Base-by-base conservation (phyloP, 2,329 filamentous ascomycete genomes). In the Fusarium dlaminii region DNA sequence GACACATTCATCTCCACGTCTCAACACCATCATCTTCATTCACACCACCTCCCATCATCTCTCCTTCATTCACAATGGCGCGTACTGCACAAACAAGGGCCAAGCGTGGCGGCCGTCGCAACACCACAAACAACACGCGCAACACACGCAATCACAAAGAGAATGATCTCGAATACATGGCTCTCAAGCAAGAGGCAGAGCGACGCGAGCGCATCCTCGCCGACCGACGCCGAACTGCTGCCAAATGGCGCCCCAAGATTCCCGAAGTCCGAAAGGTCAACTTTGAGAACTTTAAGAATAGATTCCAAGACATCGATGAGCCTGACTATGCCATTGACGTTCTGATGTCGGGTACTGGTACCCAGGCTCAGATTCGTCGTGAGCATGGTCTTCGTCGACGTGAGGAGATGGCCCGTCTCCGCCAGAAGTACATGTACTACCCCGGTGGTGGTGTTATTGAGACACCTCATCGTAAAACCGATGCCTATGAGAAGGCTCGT, bases 271-370 rank as follows among this genome's bases (percentile, higher is more conserved):
- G 82, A 55, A 83, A 80, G 67, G 80, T 83, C 61, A 82, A 83
- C 75, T 85, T 84, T 62, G 83, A 84, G 70, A 80, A 82, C 72
- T 86, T 84, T 78, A 86, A 85, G 75, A 86, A 86, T 68, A 79
- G 82, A 59, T 84, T 82, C 68, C 75, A 82, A 18, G 77, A 77
- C 17, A 51, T 81, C 18, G 77, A 82, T 3, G 77, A 83, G 66
- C 80, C 77, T 30, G 79, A 82, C n/a, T 82, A 84, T 63, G 82
- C 82, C 39, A 78, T 85, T 27, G 84, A 85, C 5, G 83, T 84
- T 22, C 79, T 85, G 10, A 78, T 84, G 76, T 78, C 73, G 12
- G 81, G 81, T 1, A 63, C 80, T 6, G 77, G 80, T 8, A 74
- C 83, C 10, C 79, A 82, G 46, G 79, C 74, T 9, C 82, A 86